Evolutionary conservation across 306 rosid species (phyloP).

Genomic region (Ziziphus jujuba): DNA sequence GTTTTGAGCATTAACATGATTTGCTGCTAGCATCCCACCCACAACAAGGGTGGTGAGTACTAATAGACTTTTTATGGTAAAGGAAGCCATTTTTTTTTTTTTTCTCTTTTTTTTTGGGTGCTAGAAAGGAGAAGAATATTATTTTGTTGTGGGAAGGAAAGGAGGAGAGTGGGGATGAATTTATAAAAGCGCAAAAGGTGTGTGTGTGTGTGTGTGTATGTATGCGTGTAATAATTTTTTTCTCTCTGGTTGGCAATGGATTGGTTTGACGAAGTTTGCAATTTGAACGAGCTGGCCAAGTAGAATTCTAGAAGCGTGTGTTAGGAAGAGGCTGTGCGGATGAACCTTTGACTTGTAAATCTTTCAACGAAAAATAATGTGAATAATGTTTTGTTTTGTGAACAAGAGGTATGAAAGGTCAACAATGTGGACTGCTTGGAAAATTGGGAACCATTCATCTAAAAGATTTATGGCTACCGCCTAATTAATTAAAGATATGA

Average conservation of each 20-base stretch:
- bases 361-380: no score
- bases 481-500: no score
- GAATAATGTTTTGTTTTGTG: not conserved
- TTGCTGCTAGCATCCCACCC: constrained; percentile 9
- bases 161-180: not conserved
- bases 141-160: not conserved
- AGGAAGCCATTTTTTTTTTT: not conserved
- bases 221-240: no score
- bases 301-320: not conserved
- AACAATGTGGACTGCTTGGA: not conserved
- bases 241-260: no score
- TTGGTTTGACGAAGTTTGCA: not conserved
- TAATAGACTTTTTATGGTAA: not conserved
- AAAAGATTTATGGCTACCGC: no score
- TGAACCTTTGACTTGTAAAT: not conserved
- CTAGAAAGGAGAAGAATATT: not conserved
- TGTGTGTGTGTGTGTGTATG: no score
- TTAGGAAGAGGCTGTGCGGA: no score
- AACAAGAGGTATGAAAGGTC: not conserved
- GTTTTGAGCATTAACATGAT: constrained; percentile 36
- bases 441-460: not conserved
- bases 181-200: no score
- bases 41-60: not conserved
- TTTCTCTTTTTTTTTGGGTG: not conserved
- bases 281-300: not conserved